Evolutionary conservation across 176 grass and related monocot genomes (phyloP), one percentile per base, ranked within the genome.

Genomic region (Zoysia japonica): DNA sequence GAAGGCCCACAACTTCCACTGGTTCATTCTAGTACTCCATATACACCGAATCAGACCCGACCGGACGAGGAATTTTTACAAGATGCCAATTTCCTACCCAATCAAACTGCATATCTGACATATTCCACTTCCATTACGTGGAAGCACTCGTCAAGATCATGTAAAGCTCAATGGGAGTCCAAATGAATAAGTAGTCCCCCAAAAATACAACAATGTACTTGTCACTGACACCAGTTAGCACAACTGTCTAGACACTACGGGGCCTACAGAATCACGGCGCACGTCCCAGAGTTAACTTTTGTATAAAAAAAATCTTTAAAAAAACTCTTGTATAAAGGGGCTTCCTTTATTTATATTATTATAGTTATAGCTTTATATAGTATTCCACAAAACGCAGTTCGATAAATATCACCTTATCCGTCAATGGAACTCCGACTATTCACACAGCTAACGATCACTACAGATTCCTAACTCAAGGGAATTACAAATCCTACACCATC

Each of bases 261-360:
- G 65, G 71, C 42, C 65, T 85, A 88, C 87, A 80, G 57, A 84
- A 88, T 76, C 65, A 43, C 59, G 50, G 42, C 69, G 74, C 35
- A 50, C 54, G 56, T 20, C 71, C 7, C 7, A 80, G 42, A 19
- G 73, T 66, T 20, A 67, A 72, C 45, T 44, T 11, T 19, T 46
- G 48, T 11, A 14, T 47, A 59, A 72, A 50, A 50, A 28, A 28
- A 28, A 28, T 28, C 28, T 28, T 28, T 28, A 28, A 28, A 28
- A 28, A 28, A 28, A 28, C 28, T 28, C 28, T 28, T 28, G 28
- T 28, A 28, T 28, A 28, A 28, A 36, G 11, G 43, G 55, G 55
- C 16, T 57, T 57, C 55, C 49, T 66, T 48, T 13, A 35, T 69
- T 55, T 43, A 16, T 28, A 84, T 79, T 12, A 46, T 61, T 62